phyloP scores from a whole-genome alignment of 345 rosid genomes.

The Eucalyptus sp. region DNA sequence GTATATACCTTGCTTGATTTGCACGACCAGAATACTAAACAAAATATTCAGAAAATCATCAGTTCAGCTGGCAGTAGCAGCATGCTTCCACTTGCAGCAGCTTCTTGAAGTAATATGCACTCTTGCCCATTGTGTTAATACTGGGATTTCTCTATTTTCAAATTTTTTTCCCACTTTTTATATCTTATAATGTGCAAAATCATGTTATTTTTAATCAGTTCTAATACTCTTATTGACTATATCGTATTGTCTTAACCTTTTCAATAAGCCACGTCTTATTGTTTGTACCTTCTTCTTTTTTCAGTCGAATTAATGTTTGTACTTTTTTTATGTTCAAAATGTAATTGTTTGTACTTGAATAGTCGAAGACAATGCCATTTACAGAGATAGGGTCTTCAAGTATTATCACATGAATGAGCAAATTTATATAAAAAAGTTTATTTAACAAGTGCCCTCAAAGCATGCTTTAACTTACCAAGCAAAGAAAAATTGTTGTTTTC shows the following conservation, averaged over 20 bases:
- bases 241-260: neutral
- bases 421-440: neutral
- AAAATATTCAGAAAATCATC: neutral
- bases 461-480: neutral
- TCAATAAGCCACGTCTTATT: neutral
- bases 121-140: neutral
- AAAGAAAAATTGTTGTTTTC: neutral
- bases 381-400: neutral
- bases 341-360: neutral
- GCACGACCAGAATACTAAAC: neutral
- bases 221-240: neutral
- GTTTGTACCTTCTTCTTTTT: no score
- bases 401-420: neutral
- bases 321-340: neutral
- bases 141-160: neutral
- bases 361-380: neutral
- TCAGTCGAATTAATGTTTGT: neutral
- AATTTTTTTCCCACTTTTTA: neutral
- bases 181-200: neutral
- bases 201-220: neutral
- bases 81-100: neutral
- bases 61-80: neutral
- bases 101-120: neutral
- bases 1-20: neutral
- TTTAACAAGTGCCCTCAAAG: neutral